Percentiles rank a stretch among this genome's conserved stretches.
Evolutionary conservation across 2,329 filamentous ascomycete genomes (phyloP).

Genomic region (Trichoderma koningii): DNA sequence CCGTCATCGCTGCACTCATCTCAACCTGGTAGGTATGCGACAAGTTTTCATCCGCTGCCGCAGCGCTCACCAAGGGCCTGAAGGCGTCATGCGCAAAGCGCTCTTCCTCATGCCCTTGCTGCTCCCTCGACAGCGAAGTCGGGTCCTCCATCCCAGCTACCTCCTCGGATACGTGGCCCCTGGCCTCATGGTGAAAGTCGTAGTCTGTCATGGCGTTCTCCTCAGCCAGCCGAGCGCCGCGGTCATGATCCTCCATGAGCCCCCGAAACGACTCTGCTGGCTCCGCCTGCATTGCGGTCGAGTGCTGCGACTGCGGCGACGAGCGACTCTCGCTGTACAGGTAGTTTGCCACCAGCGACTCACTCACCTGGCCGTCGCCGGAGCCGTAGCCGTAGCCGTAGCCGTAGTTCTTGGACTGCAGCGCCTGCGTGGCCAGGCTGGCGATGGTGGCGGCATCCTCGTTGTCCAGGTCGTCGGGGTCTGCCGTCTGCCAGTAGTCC

Average conservation of each 20-base stretch:
- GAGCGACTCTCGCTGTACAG: constrained; percentile 21
- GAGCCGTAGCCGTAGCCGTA: not conserved
- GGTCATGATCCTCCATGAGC: constrained; percentile 14
- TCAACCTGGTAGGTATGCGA: not conserved
- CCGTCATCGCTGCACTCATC: constrained; percentile 10
- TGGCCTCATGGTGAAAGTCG: not conserved
- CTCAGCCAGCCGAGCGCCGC: constrained; percentile 1
- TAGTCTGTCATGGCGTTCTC: not conserved
- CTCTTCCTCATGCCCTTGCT: not conserved
- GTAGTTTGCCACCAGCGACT: constrained; percentile 7
- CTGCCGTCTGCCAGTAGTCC: constrained; percentile 22
- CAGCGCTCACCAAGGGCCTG: not conserved
- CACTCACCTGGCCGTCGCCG: not conserved
- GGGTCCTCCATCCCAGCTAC: constrained; percentile 4
- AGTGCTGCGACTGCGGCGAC: constrained; percentile 20
- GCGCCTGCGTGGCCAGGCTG: constrained; percentile 20
- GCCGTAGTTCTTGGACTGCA: constrained; percentile 12
- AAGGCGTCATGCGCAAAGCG: not conserved
- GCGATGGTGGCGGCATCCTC: constrained; percentile 7
- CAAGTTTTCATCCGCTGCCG: not conserved
- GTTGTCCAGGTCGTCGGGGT: not conserved
- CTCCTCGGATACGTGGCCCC: not conserved
- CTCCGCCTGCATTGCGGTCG: not conserved
- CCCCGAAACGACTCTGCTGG: constrained; percentile 17
- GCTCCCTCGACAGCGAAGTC: not conserved